A percentile compares a stretch with the other conserved stretches of the same genome.
Conservation (phyloP, 208 protist genomes). For the Naegleria gruberi region DNA sequence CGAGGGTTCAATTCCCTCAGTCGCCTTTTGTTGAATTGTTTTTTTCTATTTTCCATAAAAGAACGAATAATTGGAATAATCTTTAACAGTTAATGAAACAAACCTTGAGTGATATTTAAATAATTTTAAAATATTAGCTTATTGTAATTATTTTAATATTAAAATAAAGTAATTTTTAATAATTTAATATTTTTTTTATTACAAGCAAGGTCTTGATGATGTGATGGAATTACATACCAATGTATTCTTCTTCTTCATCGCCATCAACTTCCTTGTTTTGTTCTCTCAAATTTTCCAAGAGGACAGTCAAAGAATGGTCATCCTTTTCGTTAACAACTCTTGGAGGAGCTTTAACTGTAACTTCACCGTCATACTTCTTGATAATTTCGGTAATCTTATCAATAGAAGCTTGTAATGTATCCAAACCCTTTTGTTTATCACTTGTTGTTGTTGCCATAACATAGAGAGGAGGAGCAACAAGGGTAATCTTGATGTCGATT, state of each 20-base stretch:
- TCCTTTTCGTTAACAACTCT: constrained; percentile 20
- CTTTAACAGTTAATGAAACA: no score
- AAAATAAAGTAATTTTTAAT: no score
- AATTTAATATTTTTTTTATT: no score
- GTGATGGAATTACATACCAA: constrained; percentile 14
- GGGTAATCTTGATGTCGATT: constrained; percentile 19
- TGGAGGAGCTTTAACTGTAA: neutral
- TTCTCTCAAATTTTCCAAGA: constrained; percentile 1
- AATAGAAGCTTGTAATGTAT: neutral
- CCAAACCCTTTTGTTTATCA: neutral
- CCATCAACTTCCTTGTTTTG: constrained; percentile 21
- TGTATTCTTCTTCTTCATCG: constrained; percentile 2
- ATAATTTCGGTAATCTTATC: neutral
- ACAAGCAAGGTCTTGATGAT: no score
- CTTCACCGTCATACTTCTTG: neutral
- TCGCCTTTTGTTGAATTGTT: no score
- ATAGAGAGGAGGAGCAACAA: constrained; percentile 19
- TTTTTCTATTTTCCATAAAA: no score
- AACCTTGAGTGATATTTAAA: no score
- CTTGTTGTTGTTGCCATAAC: neutral
- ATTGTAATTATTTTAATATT: no score
- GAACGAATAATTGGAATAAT: no score
- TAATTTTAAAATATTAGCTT: no score
- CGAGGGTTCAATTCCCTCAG: no score
- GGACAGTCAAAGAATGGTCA: constrained; percentile 2